Base-by-base conservation (phyloP, 1,284 basidiomycete genomes). In the Heterobasidion irregulare region DNA sequence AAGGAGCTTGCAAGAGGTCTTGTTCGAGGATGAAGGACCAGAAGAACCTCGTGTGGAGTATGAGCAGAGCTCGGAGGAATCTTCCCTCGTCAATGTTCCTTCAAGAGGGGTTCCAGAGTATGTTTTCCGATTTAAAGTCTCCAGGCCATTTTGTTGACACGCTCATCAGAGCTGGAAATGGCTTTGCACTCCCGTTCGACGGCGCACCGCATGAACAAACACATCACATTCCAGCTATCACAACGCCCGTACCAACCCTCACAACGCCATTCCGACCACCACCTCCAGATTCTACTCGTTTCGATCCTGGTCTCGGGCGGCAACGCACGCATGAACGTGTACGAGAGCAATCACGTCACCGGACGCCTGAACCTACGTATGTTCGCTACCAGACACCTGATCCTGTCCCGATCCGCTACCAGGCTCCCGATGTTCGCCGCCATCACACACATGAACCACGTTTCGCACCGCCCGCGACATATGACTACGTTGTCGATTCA, bases 241-340 rank as follows among this genome's bases (percentile, higher is more conserved):
- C 53, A 18, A 56, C 58, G 12, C 43, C 56, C 15, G 34, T 54
- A 15, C 57, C 60, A 18, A 57, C 54, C 9, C 53, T 60, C 0
- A 44, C 53, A 18, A 56, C 56, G 32, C 59, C 60, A 19, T 57
- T 58, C 50, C 51, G 51, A 49, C 47, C 52, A 26, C 55, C 55
- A 12, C 55, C 58, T 26, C 58, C 60, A 55, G 57, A 49, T 56
- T 55, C 58, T 12, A 62, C 56, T 9, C 50, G 36, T 15, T 58
- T 33, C 41, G 57, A 52, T n/a, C 56, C 57, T n/a, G 58, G 53
- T 8, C 58, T 60, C 49, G 47, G 12, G 33, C 56, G 55, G 8
- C 51, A 53, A 10, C 41, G 19, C 50, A 50, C 52, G 2, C 58
- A 52, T 9, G 57, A 49, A 38, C 46, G 46, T 6, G 36, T 44